Conservation (phyloP, 192 early-diverging fungal genomes). For the Gonapodya sp. region DNA sequence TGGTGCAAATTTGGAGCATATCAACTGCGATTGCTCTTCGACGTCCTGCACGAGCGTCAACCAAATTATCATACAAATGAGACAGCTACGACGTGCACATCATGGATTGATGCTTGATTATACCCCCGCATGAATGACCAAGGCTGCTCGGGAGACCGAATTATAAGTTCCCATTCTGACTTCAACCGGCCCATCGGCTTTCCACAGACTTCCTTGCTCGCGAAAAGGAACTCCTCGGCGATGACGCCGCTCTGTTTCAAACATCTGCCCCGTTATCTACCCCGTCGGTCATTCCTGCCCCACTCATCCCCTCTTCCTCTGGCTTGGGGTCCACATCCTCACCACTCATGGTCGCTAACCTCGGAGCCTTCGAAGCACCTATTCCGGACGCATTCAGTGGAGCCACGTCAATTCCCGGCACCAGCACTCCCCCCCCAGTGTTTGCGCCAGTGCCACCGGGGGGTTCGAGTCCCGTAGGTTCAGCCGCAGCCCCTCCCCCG, state of each 20-base stretch:
- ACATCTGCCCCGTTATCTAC: neutral
- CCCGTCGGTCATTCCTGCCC: neutral
- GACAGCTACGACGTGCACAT: too few species aligned
- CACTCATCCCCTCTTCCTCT: neutral
- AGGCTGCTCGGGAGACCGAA: too few species aligned
- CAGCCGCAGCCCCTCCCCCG: too few species aligned
- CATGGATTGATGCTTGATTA: too few species aligned
- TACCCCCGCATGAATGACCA: too few species aligned
- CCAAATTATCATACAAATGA: too few species aligned
- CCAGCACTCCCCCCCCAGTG: neutral
- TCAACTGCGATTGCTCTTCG: too few species aligned
- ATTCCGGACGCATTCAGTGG: neutral
- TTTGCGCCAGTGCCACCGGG: neutral
- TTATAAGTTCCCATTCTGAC: too few species aligned
- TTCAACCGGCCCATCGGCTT: too few species aligned
- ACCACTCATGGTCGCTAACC: neutral
- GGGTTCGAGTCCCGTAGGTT: neutral
- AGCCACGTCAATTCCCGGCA: neutral
- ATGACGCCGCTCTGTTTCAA: constrained; percentile 6
- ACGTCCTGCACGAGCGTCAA: too few species aligned
- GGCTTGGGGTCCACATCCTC: neutral
- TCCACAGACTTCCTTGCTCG: constrained; percentile 9
- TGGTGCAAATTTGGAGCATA: too few species aligned
- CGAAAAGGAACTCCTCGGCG: constrained; percentile 9
- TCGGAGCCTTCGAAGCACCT: neutral